Evolutionary conservation across 2,329 filamentous ascomycete genomes (phyloP).

Genomic region (Sporothrix luriei): DNA sequence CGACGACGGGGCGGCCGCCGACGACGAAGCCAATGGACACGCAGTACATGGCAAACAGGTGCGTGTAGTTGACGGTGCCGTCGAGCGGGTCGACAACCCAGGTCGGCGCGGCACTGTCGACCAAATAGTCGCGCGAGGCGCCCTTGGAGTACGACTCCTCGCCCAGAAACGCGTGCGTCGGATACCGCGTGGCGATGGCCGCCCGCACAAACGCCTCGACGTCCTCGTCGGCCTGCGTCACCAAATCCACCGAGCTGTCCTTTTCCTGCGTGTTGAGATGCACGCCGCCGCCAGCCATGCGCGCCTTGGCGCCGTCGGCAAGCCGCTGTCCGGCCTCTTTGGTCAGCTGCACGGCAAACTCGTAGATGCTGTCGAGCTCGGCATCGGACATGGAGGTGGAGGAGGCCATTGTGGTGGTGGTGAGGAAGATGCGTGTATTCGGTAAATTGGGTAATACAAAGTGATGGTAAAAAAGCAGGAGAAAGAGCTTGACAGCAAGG

Average conservation of each 20-base stretch:
- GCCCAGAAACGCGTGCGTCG: constrained; percentile 72
- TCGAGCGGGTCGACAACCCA: constrained; percentile 80
- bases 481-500: background rate
- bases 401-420: constrained; percentile 12
- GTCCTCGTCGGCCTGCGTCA: constrained; percentile 76
- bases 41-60: constrained; percentile 80
- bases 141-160: constrained; percentile 76
- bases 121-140: constrained; percentile 67
- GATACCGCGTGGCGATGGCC: constrained; percentile 62
- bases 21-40: constrained; percentile 73
- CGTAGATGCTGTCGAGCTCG: constrained; percentile 67
- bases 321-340: constrained; percentile 70
- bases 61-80: constrained; percentile 80
- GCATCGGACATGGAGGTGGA: constrained; percentile 41
- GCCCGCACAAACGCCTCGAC: constrained; percentile 67
- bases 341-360: constrained; percentile 69
- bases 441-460: background rate
- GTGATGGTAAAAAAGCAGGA: background rate
- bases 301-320: constrained; percentile 62
- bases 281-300: constrained; percentile 48
- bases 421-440: background rate
- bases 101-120: constrained; percentile 60
- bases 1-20: constrained; percentile 62
- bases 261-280: constrained; percentile 56
- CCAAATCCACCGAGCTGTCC: constrained; percentile 74